Conservation (phyloP, 768 basidiomycete genomes). For the Suillus subaureus region DNA sequence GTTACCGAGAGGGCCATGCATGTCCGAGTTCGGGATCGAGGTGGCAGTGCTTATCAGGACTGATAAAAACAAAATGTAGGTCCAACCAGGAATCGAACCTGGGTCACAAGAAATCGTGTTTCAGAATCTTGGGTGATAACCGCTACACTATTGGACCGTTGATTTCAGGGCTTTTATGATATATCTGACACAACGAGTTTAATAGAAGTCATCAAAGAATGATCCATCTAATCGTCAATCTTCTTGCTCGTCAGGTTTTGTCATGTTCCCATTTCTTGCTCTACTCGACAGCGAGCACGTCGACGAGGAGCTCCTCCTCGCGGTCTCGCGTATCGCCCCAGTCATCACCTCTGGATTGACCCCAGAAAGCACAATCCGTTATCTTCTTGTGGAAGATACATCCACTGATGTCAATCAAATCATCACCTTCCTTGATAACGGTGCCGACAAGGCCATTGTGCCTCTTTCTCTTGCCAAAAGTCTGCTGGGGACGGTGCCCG, state of each 20-base stretch:
- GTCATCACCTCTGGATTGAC: constrained; percentile 47
- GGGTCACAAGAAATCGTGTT: constrained; percentile 15
- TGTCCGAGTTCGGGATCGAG: too few relatives aligned
- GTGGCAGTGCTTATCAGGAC: too few relatives aligned
- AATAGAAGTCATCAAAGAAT: background rate
- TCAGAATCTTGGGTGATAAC: constrained; percentile 23
- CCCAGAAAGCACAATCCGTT: constrained; percentile 39
- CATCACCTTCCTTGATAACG: constrained; percentile 71
- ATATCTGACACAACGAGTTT: background rate
- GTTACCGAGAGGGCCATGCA: too few relatives aligned
- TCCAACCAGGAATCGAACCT: constrained; percentile 20
- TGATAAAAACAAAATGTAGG: constrained; percentile 9
- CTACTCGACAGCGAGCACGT: constrained; percentile 50
- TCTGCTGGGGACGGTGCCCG: constrained; percentile 66
- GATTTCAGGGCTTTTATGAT: accelerated
- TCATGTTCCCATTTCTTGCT: constrained; percentile 59
- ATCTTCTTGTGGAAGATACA: constrained; percentile 57
- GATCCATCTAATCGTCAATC: background rate
- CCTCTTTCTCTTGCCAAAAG: constrained; percentile 66
- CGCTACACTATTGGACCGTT: constrained; percentile 19
- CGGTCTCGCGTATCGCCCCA: constrained; percentile 77
- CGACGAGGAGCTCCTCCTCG: constrained; percentile 50
- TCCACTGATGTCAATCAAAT: constrained; percentile 54
- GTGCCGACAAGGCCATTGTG: constrained; percentile 80
- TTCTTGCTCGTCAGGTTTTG: background rate